Evolutionary conservation across 208 protist genomes (phyloP).

Genomic region (Kentomonas sorsogonicus): DNA sequence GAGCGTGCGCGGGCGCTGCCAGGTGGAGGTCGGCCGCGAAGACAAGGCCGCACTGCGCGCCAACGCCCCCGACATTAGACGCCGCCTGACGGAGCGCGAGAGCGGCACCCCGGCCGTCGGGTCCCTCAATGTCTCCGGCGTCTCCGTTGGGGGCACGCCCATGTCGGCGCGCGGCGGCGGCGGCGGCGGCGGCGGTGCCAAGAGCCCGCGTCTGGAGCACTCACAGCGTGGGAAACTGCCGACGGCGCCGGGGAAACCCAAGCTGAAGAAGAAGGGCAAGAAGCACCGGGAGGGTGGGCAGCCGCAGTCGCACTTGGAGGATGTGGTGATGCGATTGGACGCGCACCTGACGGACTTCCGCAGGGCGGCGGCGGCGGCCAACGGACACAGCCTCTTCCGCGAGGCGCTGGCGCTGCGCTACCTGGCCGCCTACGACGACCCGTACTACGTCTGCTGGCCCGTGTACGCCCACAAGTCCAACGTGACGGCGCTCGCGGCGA

Average conservation of each 20-base stretch:
- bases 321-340: too few species aligned
- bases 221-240: too few species aligned
- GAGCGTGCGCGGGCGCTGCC: constrained; percentile 32
- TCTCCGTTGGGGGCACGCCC: not conserved
- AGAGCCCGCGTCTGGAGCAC: too few species aligned
- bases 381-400: not conserved
- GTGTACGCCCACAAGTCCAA: constrained; percentile 45
- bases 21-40: constrained; percentile 38
- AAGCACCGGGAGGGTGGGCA: too few species aligned
- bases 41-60: too few species aligned
- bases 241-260: too few species aligned
- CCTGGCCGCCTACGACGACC: constrained; percentile 15
- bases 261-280: too few species aligned
- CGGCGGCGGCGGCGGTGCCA: not conserved
- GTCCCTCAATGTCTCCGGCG: too few species aligned
- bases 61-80: too few species aligned
- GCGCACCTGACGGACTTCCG: not conserved
- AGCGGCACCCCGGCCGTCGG: too few species aligned
- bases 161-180: not conserved
- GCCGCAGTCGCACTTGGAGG: too few species aligned
- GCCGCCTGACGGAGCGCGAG: too few species aligned
- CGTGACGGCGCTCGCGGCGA: constrained; percentile 40
- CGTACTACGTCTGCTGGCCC: constrained; percentile 37
- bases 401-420: constrained; percentile 7
- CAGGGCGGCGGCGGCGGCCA: not conserved